These are phyloP conservation scores for Coemansia reversa DNA, from an alignment of 192 early-diverging fungal genomes.

Conservation along the genomic window DNA sequence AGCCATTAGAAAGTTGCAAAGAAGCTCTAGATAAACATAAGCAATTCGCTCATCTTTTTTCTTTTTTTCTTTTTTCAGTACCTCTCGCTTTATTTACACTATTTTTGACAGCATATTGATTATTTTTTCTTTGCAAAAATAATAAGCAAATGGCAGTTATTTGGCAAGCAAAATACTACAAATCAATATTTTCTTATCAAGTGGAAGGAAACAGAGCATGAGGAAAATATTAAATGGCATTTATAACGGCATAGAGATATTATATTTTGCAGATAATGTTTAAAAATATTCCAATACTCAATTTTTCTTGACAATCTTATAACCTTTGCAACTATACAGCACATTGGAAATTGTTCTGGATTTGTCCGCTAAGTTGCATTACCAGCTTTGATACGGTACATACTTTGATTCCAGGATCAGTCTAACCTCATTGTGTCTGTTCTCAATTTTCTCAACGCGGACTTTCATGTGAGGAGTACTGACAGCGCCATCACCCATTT, in stretches of 20 bases:
- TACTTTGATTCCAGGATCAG: constrained; percentile 36
- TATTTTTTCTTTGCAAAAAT: no score
- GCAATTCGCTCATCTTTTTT: no score
- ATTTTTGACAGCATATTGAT: no score
- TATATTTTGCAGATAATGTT: not conserved
- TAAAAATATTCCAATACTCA: not conserved
- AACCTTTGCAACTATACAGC: not conserved
- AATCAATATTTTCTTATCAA: not conserved
- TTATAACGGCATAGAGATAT: not conserved
- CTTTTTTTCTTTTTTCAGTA: no score
- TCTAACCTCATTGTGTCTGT: constrained; percentile 20
- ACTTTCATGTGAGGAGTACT: constrained; percentile 32
- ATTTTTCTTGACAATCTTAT: not conserved
- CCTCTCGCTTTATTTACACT: no score
- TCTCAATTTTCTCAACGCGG: constrained; percentile 30
- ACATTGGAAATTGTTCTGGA: not conserved
- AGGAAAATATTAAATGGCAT: not conserved
- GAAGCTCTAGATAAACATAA: no score
- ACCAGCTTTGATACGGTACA: constrained; percentile 46
- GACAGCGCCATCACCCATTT: constrained; percentile 47
- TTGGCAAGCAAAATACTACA: no score
- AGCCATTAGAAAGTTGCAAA: no score
- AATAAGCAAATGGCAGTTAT: no score
- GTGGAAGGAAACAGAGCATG: not conserved
- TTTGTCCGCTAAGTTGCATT: not conserved